A percentile compares a stretch with the other conserved stretches of the same genome.
Evolutionary conservation across 2,329 filamentous ascomycete species (phyloP).

Genomic region (Aphanoascus verrucosus): DNA sequence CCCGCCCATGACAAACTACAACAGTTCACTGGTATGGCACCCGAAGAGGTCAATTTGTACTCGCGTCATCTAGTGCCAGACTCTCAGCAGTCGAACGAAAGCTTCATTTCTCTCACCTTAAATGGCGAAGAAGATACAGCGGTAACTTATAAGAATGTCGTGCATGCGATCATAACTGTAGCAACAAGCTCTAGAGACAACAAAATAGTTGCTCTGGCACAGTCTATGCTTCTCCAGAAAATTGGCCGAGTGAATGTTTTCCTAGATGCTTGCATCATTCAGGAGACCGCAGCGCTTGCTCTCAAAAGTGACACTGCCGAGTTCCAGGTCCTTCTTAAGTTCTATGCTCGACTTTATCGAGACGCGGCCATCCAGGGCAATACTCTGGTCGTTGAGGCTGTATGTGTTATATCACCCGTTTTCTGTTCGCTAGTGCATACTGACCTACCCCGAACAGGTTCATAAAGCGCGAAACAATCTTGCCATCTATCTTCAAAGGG

Average conservation of each 20-base stretch:
- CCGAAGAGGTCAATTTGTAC: slow-evolving; percentile 36
- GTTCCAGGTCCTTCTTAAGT: slow-evolving; percentile 73
- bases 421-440: not conserved
- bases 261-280: slow-evolving; percentile 77
- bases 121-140: slow-evolving; percentile 69
- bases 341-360: slow-evolving; percentile 65
- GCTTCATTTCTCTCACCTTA: slow-evolving; percentile 57
- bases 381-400: slow-evolving; percentile 57
- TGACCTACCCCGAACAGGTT: slow-evolving; percentile 39
- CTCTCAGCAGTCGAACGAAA: slow-evolving; percentile 26
- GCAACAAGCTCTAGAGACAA: slow-evolving; percentile 70
- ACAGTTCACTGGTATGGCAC: slow-evolving; percentile 19
- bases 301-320: slow-evolving; percentile 68
- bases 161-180: slow-evolving; percentile 90
- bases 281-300: slow-evolving; percentile 67
- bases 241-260: slow-evolving; percentile 68
- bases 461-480: slow-evolving; percentile 70
- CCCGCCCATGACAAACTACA: slow-evolving; percentile 40
- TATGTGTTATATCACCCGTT: slow-evolving; percentile 34
- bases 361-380: slow-evolving; percentile 62
- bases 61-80: slow-evolving; percentile 37
- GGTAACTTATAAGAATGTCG: slow-evolving; percentile 71
- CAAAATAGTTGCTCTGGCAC: slow-evolving; percentile 84
- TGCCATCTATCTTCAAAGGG: slow-evolving; percentile 54
- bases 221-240: slow-evolving; percentile 96